Evolutionary conservation across 257 asterid species (phyloP), one percentile per base, ranked within the genome.

Genomic region (Ballota nigra): DNA sequence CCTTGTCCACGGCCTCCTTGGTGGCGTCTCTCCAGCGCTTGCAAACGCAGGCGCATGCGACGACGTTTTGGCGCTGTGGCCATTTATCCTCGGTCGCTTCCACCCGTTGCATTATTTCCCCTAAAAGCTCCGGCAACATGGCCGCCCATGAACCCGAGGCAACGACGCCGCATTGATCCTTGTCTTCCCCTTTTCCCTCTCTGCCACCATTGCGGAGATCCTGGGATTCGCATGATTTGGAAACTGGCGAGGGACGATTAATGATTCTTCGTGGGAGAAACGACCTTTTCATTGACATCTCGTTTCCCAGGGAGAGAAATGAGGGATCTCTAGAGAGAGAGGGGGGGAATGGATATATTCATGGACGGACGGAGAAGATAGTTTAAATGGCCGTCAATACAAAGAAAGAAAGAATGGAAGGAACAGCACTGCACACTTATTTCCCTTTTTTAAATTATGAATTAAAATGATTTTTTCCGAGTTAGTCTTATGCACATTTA

Each of bases 11-110:
- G 12, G 82, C 83, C 43, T 91, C 96, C 51, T 71, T 77, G 12
- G 96, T 81, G 22, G 90, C 92, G 73, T 77, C 88, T 56, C 98
- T 87, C 98, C 98, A 93, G 16, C 78, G 84, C 85, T 86, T 83
- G 77, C 98, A 93, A 8, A 93, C 97, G 79, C 97, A 85, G 63
- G 89, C 98, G 58, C 88, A 87, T 3, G 85, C 89, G 79, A 89
- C 98, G 69, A 92, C 96, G 85, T 77, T 83, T 62, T 70, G 88
- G 24, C 98, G 90, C 47, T 75, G 81, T 34, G 98, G 97, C 95
- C 95, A 92, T 53, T 80, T 51, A 3, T 86, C 96, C 63, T 86
- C 97, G 38, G 76, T 72, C 5, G 87, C 87, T 74, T 92, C 98
- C 31, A 88, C 96, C 41, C 96, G 71, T 78, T 75, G 82, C 71